Base-by-base conservation (phyloP, 768 basidiomycete genomes). In the Hortiboletus campestris region DNA sequence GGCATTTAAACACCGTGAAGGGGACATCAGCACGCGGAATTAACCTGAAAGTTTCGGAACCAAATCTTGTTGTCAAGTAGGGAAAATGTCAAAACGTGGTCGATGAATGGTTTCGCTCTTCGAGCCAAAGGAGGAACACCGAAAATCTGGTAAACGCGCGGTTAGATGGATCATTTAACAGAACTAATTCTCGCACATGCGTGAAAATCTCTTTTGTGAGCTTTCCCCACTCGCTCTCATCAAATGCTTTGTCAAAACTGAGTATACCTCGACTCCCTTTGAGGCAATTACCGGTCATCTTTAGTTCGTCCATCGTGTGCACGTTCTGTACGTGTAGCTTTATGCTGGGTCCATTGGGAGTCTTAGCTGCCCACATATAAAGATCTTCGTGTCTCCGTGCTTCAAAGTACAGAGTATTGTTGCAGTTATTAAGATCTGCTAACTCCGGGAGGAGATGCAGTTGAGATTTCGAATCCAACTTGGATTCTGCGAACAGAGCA, bases 301-400 rank as follows among this genome's bases (percentile, higher is more conserved):
- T 98, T 61, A 99, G 80, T 73, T 99, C 97, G 75, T 98, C 97
- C 97, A 98, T 98, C 41, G 97, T 99, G 72, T 99, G 97, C 51
- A 96, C 81, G 68, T 98, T 99, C 74, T 97, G 95, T 16, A 98
- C 96, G 67, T 98, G 97, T 79, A 98, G 81, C 72, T 98, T 98
- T 67, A 95, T 85, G 67, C 91, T 95, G 14, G 97, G 97, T 11
- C 97, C 97, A 66, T 99, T 99, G 20, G 97, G 97, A 35, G 94
- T 91, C 72, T 98, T 95, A 13, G 91, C 86, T 32, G 94, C 89
- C 97, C 97, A 99, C 55, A 98, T 72, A 67, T 98, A 99, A 47
- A 99, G 78, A 66, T 98, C 96, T 67, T 97, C 93, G 65, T 98
- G 93, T 50, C 94, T 78, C 47, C 97, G 85, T 9, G 95, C 94